phyloP scores from a whole-genome alignment of 1,284 basidiomycete genomes.

The Testicularia cyperi region DNA sequence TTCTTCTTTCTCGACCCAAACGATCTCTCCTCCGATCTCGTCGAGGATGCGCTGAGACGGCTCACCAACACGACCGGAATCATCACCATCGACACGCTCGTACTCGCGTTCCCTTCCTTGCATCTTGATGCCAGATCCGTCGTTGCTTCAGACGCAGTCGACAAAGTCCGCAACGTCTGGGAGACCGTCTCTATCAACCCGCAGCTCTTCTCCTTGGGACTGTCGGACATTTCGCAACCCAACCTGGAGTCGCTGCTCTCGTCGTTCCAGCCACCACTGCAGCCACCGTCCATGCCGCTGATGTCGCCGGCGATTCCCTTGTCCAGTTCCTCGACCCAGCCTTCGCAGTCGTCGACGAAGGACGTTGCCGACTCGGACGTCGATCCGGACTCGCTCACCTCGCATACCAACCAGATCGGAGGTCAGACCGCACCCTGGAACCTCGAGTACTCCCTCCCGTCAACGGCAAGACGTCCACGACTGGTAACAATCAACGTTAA shows the following conservation, averaged over 20 bases:
- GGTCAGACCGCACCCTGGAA: conserved; percentile 14
- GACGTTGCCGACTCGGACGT: conserved; percentile 7
- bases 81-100: conserved; percentile 46
- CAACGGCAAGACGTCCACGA: conserved; percentile 24
- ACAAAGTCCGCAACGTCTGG: conserved; percentile 12
- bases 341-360: conserved; percentile 6
- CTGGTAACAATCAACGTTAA: conserved; percentile 46
- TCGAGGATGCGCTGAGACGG: conserved; percentile 46
- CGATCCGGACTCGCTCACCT: neutral
- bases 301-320: conserved; percentile 27
- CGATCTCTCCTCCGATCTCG: conserved; percentile 12
- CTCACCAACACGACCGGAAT: conserved; percentile 44
- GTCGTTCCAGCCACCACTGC: conserved; percentile 12
- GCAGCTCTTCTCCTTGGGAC: conserved; percentile 39
- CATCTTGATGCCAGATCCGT: conserved; percentile 26
- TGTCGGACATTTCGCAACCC: conserved; percentile 36
- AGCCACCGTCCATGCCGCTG: conserved; percentile 14
- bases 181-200: conserved; percentile 38
- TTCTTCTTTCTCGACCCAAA: conserved; percentile 44
- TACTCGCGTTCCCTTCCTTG: conserved; percentile 37
- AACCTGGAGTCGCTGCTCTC: conserved; percentile 10
- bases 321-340: conserved; percentile 14
- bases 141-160: neutral
- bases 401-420: neutral
- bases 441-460: conserved; percentile 25